These are phyloP conservation scores for Exophiala phaeomuriformis DNA, from an alignment of 2,329 filamentous ascomycete genomes.

Conservation along the genomic window DNA sequence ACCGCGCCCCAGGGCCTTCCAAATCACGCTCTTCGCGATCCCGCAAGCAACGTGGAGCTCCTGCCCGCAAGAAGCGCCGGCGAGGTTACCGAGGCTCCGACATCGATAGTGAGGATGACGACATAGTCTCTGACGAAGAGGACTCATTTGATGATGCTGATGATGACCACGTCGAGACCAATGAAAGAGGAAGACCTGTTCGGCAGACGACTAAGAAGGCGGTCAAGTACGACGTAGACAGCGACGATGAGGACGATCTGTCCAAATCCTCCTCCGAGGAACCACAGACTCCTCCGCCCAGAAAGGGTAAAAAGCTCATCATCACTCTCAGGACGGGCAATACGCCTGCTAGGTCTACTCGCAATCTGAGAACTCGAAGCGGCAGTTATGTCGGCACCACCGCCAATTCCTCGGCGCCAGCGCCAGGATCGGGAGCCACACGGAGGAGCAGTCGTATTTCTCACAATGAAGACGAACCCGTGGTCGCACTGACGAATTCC, in stretches of 20 bases:
- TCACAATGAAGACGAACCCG: conserved; percentile 49
- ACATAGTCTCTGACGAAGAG: conserved; percentile 38
- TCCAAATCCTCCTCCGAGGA: conserved; percentile 26
- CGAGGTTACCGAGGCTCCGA: conserved; percentile 34
- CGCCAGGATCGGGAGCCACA: conserved; percentile 25
- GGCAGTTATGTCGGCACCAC: conserved; percentile 28
- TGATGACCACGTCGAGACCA: conserved; percentile 43
- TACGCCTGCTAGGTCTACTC: conserved; percentile 25
- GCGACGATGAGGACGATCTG: conserved; percentile 29
- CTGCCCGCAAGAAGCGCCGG: conserved; percentile 31
- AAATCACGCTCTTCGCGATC: conserved; percentile 33
- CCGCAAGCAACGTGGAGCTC: conserved; percentile 30
- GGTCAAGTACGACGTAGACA: conserved; percentile 51
- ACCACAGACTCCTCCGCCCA: conserved; percentile 28
- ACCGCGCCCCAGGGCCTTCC: conserved; percentile 29
- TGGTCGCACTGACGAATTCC: conserved; percentile 53
- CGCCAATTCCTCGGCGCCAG: conserved; percentile 25
- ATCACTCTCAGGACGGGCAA: conserved; percentile 22
- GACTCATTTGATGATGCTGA: conserved; percentile 39
- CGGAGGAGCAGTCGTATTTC: conserved; percentile 54
- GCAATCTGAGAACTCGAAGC: conserved; percentile 30
- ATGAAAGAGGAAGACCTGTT: conserved; percentile 51
- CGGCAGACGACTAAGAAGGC: conserved; percentile 50
- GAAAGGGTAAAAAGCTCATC: conserved; percentile 28
- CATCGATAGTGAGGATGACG: conserved; percentile 43